Evolutionary conservation across 1,284 basidiomycete species (phyloP), one percentile per base, ranked within the genome.

Genomic region (Pseudozyma sp.): DNA sequence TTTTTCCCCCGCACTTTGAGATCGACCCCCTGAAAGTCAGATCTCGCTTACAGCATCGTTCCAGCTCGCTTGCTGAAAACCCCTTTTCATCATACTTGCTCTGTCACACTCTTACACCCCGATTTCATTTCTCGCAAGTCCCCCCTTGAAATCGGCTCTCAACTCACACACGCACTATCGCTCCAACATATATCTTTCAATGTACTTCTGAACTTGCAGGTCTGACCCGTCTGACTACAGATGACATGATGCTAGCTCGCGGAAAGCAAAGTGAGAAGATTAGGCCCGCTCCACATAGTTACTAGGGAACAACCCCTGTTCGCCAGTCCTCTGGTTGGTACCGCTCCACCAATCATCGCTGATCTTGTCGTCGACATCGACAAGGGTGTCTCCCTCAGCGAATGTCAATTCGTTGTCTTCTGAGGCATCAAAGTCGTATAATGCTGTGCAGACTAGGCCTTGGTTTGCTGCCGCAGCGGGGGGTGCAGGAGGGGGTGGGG

Each of bases 231-330:
- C n/a, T n/a, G n/a, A n/a, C n/a, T n/a, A n/a, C n/a, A n/a, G n/a
- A n/a, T n/a, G n/a, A n/a, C n/a, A 18, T 43, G 11, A 12, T n/a
- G 14, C 13, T 44, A 16, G 7, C 4, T 36, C 25, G 11, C 39
- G 10, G 11, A 10, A 9, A 14, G 14, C 38, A 39, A 9, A 8
- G 38, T 39, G 8, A 14, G 14, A 39, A 14, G 38, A 3, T 51
- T 42, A 75, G 18, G 51, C 50, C 11, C 60, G 31, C 52, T 81
- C 78, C 16, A 80, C 76, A 51, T 83, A 83, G 65, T 81, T 83
- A 25, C 75, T 72, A 1, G 83, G 83, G 73, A 88, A 88, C 34
- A 88, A 88, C 85, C 54, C 91, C 89, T 39, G 91, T 89, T 52
- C 60, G 10, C 79, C 82, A 10, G 81, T 81, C 1, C 72, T 54